These are phyloP conservation scores for Starmerella sp. DNA, from an alignment of 805 yeast genomes.

Conservation along the genomic window DNA sequence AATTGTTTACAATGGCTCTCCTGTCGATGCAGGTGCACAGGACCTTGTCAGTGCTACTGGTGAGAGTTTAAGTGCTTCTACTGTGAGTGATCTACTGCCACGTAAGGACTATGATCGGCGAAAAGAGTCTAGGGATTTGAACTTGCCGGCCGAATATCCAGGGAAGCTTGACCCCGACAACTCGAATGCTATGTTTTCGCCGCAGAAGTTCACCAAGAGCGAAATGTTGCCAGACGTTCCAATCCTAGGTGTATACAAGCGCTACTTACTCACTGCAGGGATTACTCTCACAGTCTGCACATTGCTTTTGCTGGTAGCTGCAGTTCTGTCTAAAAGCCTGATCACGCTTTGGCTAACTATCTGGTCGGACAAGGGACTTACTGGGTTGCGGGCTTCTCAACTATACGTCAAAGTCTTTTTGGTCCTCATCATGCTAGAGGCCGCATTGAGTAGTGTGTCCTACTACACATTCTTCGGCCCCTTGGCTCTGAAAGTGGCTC, in stretches of 20 bases:
- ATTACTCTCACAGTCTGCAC: background rate
- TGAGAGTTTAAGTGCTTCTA: background rate
- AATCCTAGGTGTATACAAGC: slow-evolving; percentile 5
- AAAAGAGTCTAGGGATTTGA: background rate
- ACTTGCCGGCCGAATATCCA: background rate
- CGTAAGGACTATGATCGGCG: background rate
- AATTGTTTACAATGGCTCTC: background rate
- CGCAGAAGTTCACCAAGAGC: slow-evolving; percentile 22
- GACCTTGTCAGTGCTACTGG: background rate
- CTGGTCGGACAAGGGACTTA: slow-evolving; percentile 18
- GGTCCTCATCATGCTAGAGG: slow-evolving; percentile 5
- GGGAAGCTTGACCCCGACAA: background rate
- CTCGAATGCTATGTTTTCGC: background rate
- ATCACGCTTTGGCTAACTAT: slow-evolving; percentile 19
- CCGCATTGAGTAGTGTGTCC: slow-evolving; percentile 3
- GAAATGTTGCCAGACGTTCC: slow-evolving; percentile 34
- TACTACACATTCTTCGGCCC: slow-evolving; percentile 13
- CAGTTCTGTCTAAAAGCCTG: slow-evolving; percentile 9
- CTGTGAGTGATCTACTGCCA: background rate
- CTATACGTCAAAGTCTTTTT: slow-evolving; percentile 16
- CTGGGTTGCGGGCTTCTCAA: slow-evolving; percentile 14
- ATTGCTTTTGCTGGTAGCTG: background rate
- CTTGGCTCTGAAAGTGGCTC: slow-evolving; percentile 10
- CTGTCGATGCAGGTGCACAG: background rate
- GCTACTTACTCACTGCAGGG: slow-evolving; percentile 14